Evolutionary conservation across 2,329 filamentous ascomycete species (phyloP).

Genomic region (Achaetomium macrosporum): DNA sequence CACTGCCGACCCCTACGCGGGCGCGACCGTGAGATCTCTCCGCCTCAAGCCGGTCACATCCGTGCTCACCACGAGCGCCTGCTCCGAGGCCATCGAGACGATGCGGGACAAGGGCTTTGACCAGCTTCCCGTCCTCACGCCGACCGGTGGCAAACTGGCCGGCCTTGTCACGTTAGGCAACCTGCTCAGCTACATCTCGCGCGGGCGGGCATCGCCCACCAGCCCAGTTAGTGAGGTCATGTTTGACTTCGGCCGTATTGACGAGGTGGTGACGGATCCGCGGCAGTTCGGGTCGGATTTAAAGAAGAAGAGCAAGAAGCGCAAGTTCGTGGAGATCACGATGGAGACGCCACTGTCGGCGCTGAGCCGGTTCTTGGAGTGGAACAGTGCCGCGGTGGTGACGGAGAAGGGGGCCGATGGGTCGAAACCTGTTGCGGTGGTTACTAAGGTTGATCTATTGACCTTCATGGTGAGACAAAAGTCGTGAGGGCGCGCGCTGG

Average conservation of each 20-base stretch:
- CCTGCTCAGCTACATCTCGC: conserved; percentile 82
- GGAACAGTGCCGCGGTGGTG: conserved; percentile 94
- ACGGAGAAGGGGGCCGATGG: conserved; percentile 64
- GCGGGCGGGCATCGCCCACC: conserved; percentile 68
- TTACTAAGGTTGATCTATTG: conserved; percentile 93
- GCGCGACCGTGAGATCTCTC: conserved; percentile 74
- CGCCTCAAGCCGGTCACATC: conserved; percentile 92
- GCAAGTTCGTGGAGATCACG: conserved; percentile 90
- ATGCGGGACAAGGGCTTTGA: conserved; percentile 99
- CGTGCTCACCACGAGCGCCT: conserved; percentile 62
- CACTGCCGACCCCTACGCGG: conserved; percentile 62
- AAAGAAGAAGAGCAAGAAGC: conserved; percentile 43
- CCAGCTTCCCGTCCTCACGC: conserved; percentile 82
- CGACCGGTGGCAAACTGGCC: conserved; percentile 66
- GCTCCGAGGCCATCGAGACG: conserved; percentile 86
- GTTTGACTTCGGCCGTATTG: conserved; percentile 88
- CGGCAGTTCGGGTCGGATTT: conserved; percentile 50
- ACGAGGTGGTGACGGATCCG: conserved; percentile 87
- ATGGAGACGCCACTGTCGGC: conserved; percentile 77
- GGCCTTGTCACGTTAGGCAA: conserved; percentile 94
- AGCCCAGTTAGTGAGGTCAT: conserved; percentile 81
- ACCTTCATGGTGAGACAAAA: conserved; percentile 79
- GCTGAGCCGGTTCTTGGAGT: conserved; percentile 91
- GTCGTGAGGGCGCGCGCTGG: conserved; percentile 21
- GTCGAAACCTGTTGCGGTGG: conserved; percentile 79